Percentiles rank a stretch among this genome's conserved stretches.
Evolutionary conservation across 1,284 basidiomycete genomes (phyloP).

Genomic region (Ustilago shanxiensis): DNA sequence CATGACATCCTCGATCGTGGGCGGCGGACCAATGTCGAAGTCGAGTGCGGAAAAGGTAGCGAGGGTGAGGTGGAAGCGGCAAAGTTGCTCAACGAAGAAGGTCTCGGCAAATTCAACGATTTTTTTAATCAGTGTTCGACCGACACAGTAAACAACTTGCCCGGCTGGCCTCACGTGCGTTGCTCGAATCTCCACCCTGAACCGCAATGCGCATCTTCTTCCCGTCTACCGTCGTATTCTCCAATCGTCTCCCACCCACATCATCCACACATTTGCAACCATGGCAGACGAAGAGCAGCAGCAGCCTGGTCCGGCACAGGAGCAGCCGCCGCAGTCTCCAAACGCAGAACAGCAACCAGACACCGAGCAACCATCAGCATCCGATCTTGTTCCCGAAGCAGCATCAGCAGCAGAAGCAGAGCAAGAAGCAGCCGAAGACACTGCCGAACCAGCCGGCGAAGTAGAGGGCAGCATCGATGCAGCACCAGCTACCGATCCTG

Average conservation of each 20-base stretch:
- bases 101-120: too few relatives aligned
- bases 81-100: too few relatives aligned
- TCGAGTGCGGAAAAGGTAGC: neutral
- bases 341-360: neutral
- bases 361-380: neutral
- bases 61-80: neutral
- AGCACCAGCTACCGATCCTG: conserved; percentile 22
- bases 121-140: conserved; percentile 8
- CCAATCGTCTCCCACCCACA: neutral
- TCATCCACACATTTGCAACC: conserved; percentile 1
- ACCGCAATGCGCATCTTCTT: conserved; percentile 7
- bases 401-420: conserved; percentile 9
- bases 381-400: conserved; percentile 1
- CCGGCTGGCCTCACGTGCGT: conserved; percentile 28
- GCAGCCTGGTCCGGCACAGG: conserved; percentile 5
- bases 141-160: neutral
- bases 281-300: conserved; percentile 43
- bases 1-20: neutral
- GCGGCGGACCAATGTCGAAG: neutral
- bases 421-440: conserved; percentile 1
- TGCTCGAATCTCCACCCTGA: neutral
- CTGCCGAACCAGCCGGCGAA: conserved; percentile 12
- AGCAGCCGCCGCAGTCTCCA: conserved; percentile 19
- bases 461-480: conserved; percentile 24
- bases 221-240: neutral